A percentile compares a stretch with the other conserved stretches of the same genome.
Conservation (phyloP, 176 grass and related monocot genomes). For the Miscanthus lutarioriparius region DNA sequence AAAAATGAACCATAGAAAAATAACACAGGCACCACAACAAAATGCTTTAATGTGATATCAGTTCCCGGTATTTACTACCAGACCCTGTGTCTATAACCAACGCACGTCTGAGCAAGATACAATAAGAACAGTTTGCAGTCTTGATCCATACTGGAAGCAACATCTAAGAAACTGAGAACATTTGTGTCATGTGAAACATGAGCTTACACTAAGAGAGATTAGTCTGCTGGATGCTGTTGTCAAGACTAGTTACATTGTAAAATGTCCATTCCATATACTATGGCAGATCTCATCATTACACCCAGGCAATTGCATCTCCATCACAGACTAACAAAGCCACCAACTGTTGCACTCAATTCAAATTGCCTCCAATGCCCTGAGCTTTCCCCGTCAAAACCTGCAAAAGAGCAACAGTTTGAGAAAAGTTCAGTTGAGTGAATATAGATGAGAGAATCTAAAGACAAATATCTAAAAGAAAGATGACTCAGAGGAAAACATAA, state of each 20-base stretch:
- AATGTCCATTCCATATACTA: slow-evolving; percentile 56
- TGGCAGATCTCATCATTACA: slow-evolving; percentile 44
- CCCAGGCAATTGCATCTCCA: slow-evolving; percentile 37
- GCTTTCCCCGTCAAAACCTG: slow-evolving; percentile 43
- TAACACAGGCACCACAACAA: slow-evolving; percentile 1
- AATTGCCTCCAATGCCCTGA: slow-evolving; percentile 14
- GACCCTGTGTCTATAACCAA: slow-evolving; percentile 15
- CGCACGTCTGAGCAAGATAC: slow-evolving; percentile 21
- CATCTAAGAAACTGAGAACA: slow-evolving; percentile 36
- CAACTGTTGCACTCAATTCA: slow-evolving; percentile 39
- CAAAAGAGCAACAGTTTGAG: slow-evolving; percentile 20
- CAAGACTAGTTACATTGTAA: slow-evolving; percentile 84
- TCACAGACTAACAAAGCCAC: slow-evolving; percentile 43
- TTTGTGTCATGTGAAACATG: slow-evolving; percentile 49
- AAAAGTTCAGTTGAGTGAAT: not conserved
- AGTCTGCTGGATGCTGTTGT: slow-evolving; percentile 65
- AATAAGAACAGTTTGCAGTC: slow-evolving; percentile 37
- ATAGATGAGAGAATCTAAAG: slow-evolving; percentile 12
- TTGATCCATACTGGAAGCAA: slow-evolving; percentile 33
- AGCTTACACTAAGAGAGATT: slow-evolving; percentile 67
- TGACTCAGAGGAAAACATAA: not conserved
- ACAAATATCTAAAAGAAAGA: not conserved
- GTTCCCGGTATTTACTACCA: slow-evolving; percentile 24
- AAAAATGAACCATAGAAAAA: slow-evolving; percentile 19
- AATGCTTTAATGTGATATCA: not conserved